Percentiles rank a stretch among this genome's conserved stretches.
Evolutionary conservation across 2,329 filamentous ascomycete species (phyloP).

Genomic region (Tolypocladium ophioglossoides): DNA sequence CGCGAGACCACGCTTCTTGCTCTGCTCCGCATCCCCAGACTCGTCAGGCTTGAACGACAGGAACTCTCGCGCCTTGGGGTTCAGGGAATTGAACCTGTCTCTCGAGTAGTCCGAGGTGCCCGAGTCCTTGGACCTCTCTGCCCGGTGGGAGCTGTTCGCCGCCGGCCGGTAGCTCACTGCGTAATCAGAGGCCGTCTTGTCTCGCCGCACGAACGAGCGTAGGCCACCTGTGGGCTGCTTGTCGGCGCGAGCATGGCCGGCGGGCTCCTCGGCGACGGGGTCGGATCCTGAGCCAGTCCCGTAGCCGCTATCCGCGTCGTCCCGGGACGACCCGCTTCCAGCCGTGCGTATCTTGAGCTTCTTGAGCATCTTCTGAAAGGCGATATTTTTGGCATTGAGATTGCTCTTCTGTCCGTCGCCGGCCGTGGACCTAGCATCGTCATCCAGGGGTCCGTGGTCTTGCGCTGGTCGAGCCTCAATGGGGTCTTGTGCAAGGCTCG

Average conservation of each 20-base stretch:
- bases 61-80: conserved; percentile 10
- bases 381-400: conserved; percentile 8
- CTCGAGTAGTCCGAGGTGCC: neutral
- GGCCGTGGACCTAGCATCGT: no score
- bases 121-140: neutral
- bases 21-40: neutral
- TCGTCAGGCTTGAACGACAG: conserved; percentile 1
- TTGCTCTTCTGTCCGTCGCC: neutral
- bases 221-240: neutral
- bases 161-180: conserved; percentile 1
- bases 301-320: neutral
- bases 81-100: conserved; percentile 4
- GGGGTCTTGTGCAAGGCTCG: neutral
- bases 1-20: neutral
- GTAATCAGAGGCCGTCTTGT: conserved; percentile 7
- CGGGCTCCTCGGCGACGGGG: neutral
- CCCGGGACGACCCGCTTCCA: neutral
- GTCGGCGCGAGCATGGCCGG: no score
- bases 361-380: conserved; percentile 16
- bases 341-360: conserved; percentile 11
- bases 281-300: neutral
- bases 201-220: neutral
- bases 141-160: neutral
- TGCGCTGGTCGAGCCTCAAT: neutral
- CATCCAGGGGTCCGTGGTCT: neutral